A percentile compares a stretch with the other conserved stretches of the same genome.
Evolutionary conservation across 2,329 filamentous ascomycete genomes (phyloP).

Genomic region (Atkinsonella hypoxylon): DNA sequence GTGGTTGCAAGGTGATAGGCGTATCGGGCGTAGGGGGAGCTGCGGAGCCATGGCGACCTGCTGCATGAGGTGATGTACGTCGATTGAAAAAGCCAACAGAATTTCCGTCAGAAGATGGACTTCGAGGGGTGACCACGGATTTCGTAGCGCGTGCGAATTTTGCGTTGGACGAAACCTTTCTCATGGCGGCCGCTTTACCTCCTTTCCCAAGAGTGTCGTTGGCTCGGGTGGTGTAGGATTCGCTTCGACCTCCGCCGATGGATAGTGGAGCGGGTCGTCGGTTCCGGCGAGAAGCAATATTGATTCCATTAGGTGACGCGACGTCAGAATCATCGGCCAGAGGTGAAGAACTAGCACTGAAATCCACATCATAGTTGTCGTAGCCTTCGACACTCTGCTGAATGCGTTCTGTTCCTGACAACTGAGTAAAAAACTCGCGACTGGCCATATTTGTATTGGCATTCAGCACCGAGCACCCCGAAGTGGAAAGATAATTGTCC

Average conservation of each 20-base stretch:
- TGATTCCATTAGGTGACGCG: constrained; percentile 37
- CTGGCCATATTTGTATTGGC: constrained; percentile 3
- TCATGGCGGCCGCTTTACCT: constrained; percentile 36
- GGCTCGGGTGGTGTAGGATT: constrained; percentile 31
- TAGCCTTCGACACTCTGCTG: constrained; percentile 3
- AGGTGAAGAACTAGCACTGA: constrained; percentile 5
- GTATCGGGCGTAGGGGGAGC: constrained; percentile 40
- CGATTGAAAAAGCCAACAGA: constrained; percentile 32
- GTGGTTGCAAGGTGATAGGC: constrained; percentile 27
- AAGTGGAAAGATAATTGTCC: constrained; percentile 11
- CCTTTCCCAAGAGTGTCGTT: constrained; percentile 34
- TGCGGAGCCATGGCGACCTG: constrained; percentile 25
- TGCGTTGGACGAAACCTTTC: constrained; percentile 40
- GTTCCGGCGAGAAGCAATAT: constrained; percentile 42
- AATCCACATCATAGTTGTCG: background rate
- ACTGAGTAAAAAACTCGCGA: constrained; percentile 4
- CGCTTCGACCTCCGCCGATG: constrained; percentile 31
- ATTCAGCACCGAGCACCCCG: constrained; percentile 7
- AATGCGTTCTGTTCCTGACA: background rate
- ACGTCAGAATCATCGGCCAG: constrained; percentile 17
- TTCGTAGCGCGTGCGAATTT: constrained; percentile 27
- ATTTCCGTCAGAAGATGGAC: constrained; percentile 31
- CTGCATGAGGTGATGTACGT: constrained; percentile 29
- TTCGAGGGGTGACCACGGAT: constrained; percentile 19
- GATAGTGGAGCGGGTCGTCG: constrained; percentile 33